phyloP scores from a whole-genome alignment of 176 grass and related monocot species.

The Carex pumila region DNA sequence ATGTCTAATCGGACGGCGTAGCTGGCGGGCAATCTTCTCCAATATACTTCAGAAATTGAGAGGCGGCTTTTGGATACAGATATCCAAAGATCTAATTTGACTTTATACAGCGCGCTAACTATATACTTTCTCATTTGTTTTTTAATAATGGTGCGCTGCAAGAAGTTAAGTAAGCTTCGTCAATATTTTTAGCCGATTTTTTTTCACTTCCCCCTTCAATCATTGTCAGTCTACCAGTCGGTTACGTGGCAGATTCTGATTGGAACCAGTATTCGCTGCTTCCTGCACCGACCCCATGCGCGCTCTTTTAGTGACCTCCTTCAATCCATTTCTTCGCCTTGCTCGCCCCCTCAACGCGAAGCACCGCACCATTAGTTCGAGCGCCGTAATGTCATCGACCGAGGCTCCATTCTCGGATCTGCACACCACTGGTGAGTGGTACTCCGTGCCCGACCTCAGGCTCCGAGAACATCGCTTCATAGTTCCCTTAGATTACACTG shows the following conservation, averaged over 20 bases:
- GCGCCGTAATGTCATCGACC: slow-evolving; percentile 37
- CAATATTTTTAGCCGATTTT: no score
- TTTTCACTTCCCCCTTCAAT: not conserved
- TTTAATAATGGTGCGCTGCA: no score
- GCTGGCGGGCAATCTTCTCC: no score
- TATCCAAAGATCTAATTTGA: no score
- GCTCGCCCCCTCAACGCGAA: slow-evolving; percentile 4
- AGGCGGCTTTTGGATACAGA: no score
- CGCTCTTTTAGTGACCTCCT: not conserved
- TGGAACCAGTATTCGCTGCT: not conserved
- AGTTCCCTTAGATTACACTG: slow-evolving; percentile 69
- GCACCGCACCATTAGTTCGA: not conserved
- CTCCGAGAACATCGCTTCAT: slow-evolving; percentile 79
- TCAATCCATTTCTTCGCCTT: slow-evolving; percentile 7
- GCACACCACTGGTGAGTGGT: slow-evolving; percentile 56
- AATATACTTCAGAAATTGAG: no score
- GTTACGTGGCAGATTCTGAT: not conserved
- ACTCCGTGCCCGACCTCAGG: slow-evolving; percentile 62
- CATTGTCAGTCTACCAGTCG: not conserved
- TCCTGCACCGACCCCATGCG: not conserved
- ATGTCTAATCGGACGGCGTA: no score
- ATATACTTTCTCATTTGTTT: no score
- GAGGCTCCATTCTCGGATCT: not conserved
- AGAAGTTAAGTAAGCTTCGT: no score
- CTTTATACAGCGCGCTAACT: no score